These are phyloP conservation scores for Colletotrichum sp. DNA, from an alignment of 2,329 filamentous ascomycete genomes.

Conservation along the genomic window DNA sequence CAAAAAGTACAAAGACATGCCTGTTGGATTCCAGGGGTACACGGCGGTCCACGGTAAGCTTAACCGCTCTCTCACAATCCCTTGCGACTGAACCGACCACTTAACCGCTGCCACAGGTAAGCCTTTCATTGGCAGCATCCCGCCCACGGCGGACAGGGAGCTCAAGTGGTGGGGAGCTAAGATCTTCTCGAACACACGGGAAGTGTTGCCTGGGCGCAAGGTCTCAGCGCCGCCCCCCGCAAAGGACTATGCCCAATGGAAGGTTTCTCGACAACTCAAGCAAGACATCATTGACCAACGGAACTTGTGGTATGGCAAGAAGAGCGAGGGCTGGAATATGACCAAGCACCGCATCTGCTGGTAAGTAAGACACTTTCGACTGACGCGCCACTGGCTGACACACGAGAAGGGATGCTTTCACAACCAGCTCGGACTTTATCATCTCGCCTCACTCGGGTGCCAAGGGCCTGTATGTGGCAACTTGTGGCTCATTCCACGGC, in stretches of 20 bases:
- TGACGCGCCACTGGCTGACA: background rate
- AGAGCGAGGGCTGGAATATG: constrained; percentile 60
- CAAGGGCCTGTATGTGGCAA: constrained; percentile 63
- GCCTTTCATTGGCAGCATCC: constrained; percentile 62
- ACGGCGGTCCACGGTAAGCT: constrained; percentile 35
- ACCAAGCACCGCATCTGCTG: constrained; percentile 71
- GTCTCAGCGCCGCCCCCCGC: constrained; percentile 62
- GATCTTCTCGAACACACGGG: constrained; percentile 62
- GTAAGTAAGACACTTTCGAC: constrained; percentile 42
- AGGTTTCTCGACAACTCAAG: constrained; percentile 58
- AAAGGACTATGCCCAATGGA: constrained; percentile 67
- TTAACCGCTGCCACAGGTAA: constrained; percentile 39
- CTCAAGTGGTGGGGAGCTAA: constrained; percentile 68
- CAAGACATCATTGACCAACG: constrained; percentile 63
- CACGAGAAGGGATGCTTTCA: constrained; percentile 66
- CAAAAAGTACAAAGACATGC: constrained; percentile 51
- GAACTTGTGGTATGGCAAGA: constrained; percentile 63
- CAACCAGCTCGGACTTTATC: constrained; percentile 65
- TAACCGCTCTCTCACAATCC: constrained; percentile 28
- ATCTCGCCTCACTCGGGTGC: constrained; percentile 60
- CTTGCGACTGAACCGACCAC: background rate
- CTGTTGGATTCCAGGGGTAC: constrained; percentile 50
- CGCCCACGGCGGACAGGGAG: constrained; percentile 53
- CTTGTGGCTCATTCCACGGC: constrained; percentile 70
- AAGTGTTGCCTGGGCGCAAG: constrained; percentile 55